Evolutionary conservation across 2,329 filamentous ascomycete genomes (phyloP).

Genomic region (Aspergillus pseudonomiae): DNA sequence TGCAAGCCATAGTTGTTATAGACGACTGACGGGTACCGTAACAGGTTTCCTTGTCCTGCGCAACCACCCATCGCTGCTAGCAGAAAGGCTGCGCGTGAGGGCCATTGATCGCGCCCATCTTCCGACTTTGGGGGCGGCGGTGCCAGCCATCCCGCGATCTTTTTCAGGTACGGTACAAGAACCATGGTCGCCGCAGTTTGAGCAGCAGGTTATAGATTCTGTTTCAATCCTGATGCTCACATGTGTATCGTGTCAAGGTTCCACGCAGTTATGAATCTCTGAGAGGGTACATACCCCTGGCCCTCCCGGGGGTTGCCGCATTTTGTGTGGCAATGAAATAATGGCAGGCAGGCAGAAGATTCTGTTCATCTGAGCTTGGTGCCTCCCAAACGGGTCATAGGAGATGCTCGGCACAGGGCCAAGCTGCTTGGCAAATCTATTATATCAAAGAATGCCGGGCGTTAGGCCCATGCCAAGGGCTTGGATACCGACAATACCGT

Average conservation of each 20-base stretch:
- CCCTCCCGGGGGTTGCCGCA: not conserved
- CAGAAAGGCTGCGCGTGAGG: constrained; percentile 58
- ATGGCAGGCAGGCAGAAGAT: not conserved
- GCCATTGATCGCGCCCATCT: constrained; percentile 58
- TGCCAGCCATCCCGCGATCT: constrained; percentile 34
- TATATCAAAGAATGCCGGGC: not conserved
- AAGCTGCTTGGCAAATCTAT: constrained; percentile 1
- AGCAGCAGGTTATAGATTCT: too few species aligned
- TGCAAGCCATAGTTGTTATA: constrained; percentile 64
- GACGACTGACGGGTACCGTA: constrained; percentile 61
- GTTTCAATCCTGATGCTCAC: not conserved
- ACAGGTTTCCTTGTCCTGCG: constrained; percentile 61
- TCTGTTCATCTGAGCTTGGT: not conserved
- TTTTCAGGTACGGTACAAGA: constrained; percentile 19
- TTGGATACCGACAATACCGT: not conserved
- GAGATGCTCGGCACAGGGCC: not conserved
- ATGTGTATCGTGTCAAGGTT: not conserved
- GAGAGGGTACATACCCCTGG: not conserved
- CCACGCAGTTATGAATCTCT: not conserved
- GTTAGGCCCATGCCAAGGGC: constrained; percentile 1
- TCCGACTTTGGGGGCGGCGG: constrained; percentile 38
- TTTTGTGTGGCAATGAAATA: not conserved
- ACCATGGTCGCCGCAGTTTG: constrained; percentile 9
- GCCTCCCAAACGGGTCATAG: not conserved
- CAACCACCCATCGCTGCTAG: constrained; percentile 63